These are phyloP conservation scores for Didymosphaeria variabile DNA, from an alignment of 2,329 filamentous ascomycete species.

Conservation along the genomic window DNA sequence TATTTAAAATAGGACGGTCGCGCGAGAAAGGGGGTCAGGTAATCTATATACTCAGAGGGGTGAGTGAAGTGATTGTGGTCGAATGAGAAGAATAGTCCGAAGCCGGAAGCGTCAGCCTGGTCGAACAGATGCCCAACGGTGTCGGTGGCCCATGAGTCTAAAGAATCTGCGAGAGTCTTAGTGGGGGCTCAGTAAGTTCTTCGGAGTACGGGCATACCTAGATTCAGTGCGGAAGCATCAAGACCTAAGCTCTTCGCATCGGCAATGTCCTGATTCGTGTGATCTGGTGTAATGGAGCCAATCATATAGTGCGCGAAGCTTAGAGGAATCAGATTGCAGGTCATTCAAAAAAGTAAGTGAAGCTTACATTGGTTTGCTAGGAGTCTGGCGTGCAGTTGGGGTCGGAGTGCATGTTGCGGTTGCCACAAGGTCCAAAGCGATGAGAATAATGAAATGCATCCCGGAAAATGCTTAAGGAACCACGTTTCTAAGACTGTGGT, in stretches of 20 bases:
- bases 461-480: background rate
- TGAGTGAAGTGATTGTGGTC: conserved; percentile 40
- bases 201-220: conserved; percentile 27
- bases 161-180: conserved; percentile 18
- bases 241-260: conserved; percentile 42
- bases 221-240: conserved; percentile 49
- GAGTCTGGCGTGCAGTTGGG: conserved; percentile 1
- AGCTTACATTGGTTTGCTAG: conserved; percentile 19
- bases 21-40: conserved; percentile 33
- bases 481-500: background rate
- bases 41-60: conserved; percentile 36
- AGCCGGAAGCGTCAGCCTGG: conserved; percentile 37
- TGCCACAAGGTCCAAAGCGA: conserved; percentile 7
- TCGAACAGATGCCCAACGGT: conserved; percentile 44
- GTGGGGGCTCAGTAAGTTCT: background rate
- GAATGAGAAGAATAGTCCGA: conserved; percentile 51
- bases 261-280: conserved; percentile 36
- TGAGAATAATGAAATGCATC: background rate
- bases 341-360: background rate
- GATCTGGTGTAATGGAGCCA: conserved; percentile 28
- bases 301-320: conserved; percentile 39
- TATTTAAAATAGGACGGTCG: conserved; percentile 40
- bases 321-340: background rate
- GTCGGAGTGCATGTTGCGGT: conserved; percentile 9
- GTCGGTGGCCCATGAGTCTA: conserved; percentile 35